Evolutionary conservation across 345 rosid species (phyloP), one percentile per base, ranked within the genome.

Genomic region (Reutealis trisperma): DNA sequence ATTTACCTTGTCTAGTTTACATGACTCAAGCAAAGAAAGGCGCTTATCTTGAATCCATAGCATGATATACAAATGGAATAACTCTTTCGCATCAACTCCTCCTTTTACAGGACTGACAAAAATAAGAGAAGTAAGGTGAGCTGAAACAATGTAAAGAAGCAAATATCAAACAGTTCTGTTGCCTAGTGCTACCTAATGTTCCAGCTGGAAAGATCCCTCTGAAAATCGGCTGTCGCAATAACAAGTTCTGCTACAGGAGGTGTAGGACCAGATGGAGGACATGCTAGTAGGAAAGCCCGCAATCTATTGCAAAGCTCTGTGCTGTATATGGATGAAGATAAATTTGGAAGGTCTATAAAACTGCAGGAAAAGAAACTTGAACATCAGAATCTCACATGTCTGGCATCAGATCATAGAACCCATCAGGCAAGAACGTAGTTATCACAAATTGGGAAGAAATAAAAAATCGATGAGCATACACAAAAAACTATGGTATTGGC

Each of bases 1-100:
- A 19, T 30, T 14, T 86, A 91, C 99, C 98, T 93, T 96, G 84
- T 96, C 99, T 75, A 96, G 82, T 86, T 92, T 96, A 75, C 96
- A 96, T n/a, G 93, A 85, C 81, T 93, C 99, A 0, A 93, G 97
- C 81, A 96, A 85, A 70, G 96, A 84, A 73, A 87, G 88, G 55
- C 96, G 98, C 80, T 85, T 92, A 76, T 96, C 99, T 89, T 96
- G 94, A 87, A 96, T 96, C 99, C 99, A 96, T 22, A 93, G 80
- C 93, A 92, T 89, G 72, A 96, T 92, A 84, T 96, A 96, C 74
- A 96, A 77, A 85, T 96, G 93, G 85, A 96, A 96, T 75, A 96
- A 85, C 71, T 96, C 97, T 81, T 90, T 93, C 44, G 99, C 99
- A 87, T 96, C 94, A 63, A 96, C 94, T 49, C 99, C 99, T 57